Evolutionary conservation across 768 basidiomycete genomes (phyloP), one percentile per base, ranked within the genome.

Genomic region (Lentinus brumalis): DNA sequence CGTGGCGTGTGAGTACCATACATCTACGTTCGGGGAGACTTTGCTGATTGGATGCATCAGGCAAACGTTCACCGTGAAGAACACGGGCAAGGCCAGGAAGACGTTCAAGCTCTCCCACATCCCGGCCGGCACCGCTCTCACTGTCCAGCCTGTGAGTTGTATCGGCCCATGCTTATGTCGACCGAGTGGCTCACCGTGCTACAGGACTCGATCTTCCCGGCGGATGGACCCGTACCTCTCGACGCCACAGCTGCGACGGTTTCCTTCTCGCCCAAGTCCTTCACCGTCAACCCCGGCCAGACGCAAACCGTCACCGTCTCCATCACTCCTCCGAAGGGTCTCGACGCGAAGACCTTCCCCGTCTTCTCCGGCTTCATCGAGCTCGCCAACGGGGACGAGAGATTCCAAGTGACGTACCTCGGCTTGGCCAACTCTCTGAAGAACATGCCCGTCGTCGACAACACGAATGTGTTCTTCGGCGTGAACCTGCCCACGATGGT

Each of bases 301-400:
- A 72, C 77, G 5, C 74, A 76, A 32, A 68, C 69, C 30, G 74
- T 88, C 55, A 65, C 73, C 5, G 79, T 79, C 6, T 67, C 67
- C 21, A 81, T 89, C 73, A 76, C 71, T 0, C 76, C 80, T 0
- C 87, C 87, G 0, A 66, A 66, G 0, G 73, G 78, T 12, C 70
- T 79, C 58, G 74, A 81, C 31, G 69, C 69, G 2, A 64, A 76
- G 31, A 75, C 79, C 2, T 80, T 83, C 71, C 86, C 86, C 21
- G 76, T 86, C 57, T 86, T 81, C 73, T 84, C 83, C 35, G 86
- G 86, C 7, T 86, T 79, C 75, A 82, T 88, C 64, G 62, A 76
- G 57, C 64, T 76, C 42, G 55, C 62, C 4, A 71, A 76, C 35
- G 68, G 70, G 8, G 64, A 69, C 12, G 77, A 81, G 57, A 76